Base-by-base conservation (phyloP, 2,329 filamentous ascomycete species). In the Epichloe glyceriae region DNA sequence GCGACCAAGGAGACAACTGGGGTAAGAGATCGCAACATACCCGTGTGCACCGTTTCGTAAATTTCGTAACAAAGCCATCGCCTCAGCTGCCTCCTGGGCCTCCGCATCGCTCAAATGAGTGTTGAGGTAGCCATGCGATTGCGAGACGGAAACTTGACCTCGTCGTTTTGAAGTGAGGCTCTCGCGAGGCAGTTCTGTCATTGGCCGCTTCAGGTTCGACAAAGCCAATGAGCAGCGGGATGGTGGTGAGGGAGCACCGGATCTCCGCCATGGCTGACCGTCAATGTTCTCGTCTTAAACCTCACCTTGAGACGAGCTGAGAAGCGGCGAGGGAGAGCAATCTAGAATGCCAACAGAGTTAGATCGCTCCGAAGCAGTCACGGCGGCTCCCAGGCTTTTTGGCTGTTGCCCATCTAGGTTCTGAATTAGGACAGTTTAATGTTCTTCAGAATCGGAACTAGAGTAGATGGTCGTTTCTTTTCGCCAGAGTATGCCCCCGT, bases 161-260 rank as follows among this genome's bases (percentile, higher is more conserved):
- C 30, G 50, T 5, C 50, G 50, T 41, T 52, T 49, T 41, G 15
- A 14, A 14, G 33, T n/a, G 35, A 46, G 46, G 33, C 34, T 42
- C n/a, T 22, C 14, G 30, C 33, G 20, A 0, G 15, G 4, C 15
- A 22, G 47, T 51, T 47, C 43, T 41, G 50, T 6, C 15, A 22
- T 37, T 33, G 34, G 17, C n/a, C 50, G 41, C 47, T 52, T 49
- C 3, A 26, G 4, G 14, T 17, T 20, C n/a, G 39, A 38, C 26
- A 6, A 43, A 6, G 7, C 12, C 5, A 37, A 15, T 26, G 6
- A 37, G 4, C 5, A 10, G 11, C 12, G 17, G 20, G 19, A 47
- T 19, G 22, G 39, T 34, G 50, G 38, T 41, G 30, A 45, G 8
- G 50, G 45, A 39, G 50, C 50, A 12, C 12, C 50, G 44, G 50